Base-by-base conservation (phyloP, 805 yeast species). In the Candida maltosa region DNA sequence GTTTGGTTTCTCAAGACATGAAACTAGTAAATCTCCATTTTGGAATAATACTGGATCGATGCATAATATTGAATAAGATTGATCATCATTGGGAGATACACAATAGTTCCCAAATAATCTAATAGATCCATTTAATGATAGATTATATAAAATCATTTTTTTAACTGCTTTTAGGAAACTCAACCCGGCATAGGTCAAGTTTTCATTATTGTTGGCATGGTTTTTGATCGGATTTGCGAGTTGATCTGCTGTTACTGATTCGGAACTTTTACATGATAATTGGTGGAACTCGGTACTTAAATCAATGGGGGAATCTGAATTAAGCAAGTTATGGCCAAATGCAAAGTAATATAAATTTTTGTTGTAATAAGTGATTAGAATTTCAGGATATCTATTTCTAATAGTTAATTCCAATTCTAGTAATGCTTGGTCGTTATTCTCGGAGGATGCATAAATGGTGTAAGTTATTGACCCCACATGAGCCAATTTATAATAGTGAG, bases 401-500 rank as follows among this genome's bases (percentile, higher is more conserved):
- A 66, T 61, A 29, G 41, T 42, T 15, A 68, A 49, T 40, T 68
- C 73, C 28, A 64, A 42, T 38, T 67, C 72, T 5, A 68, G 41
- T 11, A 66, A 52, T n/a, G 54, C 48, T 44, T 64, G 72, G 41
- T 67, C 72, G 44, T 48, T 52, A 24, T 46, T 48, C 15, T 46
- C 43, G 10, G 53, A 42, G 26, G 60, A 42, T 8, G 56, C 43
- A 42, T 57, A 65, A 12, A 64, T 47, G 37, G 46, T 35, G 47
- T 59, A 66, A 14, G 48, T 49, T 31, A 66, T 51, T 35, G 44
- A 42, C 14, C 47, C 42, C 9, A 67, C 27, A 44, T 62, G 69
- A 9, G 67, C 73, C 31, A 68, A 41, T 45, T 66, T 66, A 41
- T 57, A 57, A 51, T 60, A 65, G 40, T 67, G 68, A 23, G 73